Conservation (phyloP, 2,329 filamentous ascomycete species). For the Microdochium paspali region DNA sequence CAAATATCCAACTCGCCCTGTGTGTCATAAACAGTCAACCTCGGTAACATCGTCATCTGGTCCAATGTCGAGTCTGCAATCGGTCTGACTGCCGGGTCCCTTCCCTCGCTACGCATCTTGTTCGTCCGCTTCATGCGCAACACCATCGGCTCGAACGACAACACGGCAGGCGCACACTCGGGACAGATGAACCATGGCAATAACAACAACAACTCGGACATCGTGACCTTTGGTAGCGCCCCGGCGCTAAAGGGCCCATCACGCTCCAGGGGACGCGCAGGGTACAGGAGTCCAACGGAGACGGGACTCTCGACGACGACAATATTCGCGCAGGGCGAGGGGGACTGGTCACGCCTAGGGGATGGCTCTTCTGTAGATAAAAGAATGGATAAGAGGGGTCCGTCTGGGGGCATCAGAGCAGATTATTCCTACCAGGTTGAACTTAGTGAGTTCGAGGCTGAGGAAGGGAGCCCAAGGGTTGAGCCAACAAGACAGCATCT, state of each 20-base stretch:
- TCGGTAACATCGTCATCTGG: slow-evolving; percentile 11
- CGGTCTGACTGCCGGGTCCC: slow-evolving; percentile 4
- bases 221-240: not conserved
- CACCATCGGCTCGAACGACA: not conserved
- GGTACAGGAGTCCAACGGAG: not conserved
- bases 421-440: not conserved
- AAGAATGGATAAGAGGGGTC: not conserved
- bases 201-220: not conserved
- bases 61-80: slow-evolving; percentile 11
- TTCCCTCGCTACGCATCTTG: slow-evolving; percentile 4
- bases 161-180: not conserved
- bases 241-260: not conserved
- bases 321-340: not conserved
- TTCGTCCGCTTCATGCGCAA: not conserved
- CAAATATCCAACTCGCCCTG: not conserved
- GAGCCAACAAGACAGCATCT: too few species aligned
- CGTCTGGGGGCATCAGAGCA: not conserved
- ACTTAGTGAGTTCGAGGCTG: not conserved
- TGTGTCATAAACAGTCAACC: slow-evolving; percentile 7
- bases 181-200: too few species aligned
- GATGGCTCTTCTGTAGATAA: not conserved
- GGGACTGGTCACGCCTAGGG: not conserved
- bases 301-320: not conserved
- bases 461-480: too few species aligned
- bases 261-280: not conserved